These are phyloP conservation scores for Penicillium sp. DNA, from an alignment of 2,329 filamentous ascomycete genomes.

Conservation along the genomic window DNA sequence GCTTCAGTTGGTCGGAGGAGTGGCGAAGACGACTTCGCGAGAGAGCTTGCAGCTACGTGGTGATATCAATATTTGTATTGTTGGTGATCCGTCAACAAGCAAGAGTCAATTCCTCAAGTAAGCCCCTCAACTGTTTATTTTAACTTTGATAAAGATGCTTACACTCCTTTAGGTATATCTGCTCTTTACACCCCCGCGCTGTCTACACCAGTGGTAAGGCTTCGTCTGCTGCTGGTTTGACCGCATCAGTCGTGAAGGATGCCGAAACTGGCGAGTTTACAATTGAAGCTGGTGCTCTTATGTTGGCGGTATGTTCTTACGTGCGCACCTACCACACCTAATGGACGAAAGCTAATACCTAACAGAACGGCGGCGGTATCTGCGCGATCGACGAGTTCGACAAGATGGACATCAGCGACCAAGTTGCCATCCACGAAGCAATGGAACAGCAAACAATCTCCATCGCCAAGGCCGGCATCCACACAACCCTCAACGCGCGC, in stretches of 20 bases:
- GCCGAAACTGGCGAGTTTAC: conserved; percentile 99
- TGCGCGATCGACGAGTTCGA: conserved; percentile 99
- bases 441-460: conserved; percentile 99
- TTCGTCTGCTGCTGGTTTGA: conserved; percentile 95
- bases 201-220: conserved; percentile 98
- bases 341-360: background rate
- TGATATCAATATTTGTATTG: conserved; percentile 98
- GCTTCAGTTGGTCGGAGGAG: conserved; percentile 93
- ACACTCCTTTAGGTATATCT: conserved; percentile 71
- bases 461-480: conserved; percentile 97
- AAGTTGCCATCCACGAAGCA: conserved; percentile 98
- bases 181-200: conserved; percentile 92
- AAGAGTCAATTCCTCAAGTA: conserved; percentile 96
- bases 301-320: conserved; percentile 71
- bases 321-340: background rate
- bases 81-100: conserved; percentile 94
- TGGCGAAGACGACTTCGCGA: conserved; percentile 79
- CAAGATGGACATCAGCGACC: conserved; percentile 98
- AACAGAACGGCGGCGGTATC: conserved; percentile 77
- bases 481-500: conserved; percentile 93
- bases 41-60: conserved; percentile 96
- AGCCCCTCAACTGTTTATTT: conserved; percentile 24
- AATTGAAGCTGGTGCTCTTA: conserved; percentile 95
- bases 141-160: background rate
- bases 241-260: conserved; percentile 95